Percentiles rank a stretch among this genome's conserved stretches.
These are phyloP conservation scores for Fibroporia radiculosa DNA, from an alignment of 768 basidiomycete genomes.

Conservation along the genomic window DNA sequence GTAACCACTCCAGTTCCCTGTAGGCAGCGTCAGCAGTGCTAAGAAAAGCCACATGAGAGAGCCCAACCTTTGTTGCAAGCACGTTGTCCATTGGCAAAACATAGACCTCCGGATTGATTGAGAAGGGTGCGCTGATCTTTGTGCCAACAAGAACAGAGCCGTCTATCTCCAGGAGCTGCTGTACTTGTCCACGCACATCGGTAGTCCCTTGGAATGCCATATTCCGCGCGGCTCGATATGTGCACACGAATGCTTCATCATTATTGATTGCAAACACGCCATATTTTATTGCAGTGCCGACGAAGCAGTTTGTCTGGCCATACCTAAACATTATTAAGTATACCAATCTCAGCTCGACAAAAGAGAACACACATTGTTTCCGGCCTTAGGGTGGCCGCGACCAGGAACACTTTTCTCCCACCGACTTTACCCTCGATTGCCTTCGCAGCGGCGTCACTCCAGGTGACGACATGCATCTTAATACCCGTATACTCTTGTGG, in stretches of 20 bases:
- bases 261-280: conserved; percentile 86
- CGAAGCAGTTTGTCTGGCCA: conserved; percentile 97
- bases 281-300: conserved; percentile 85
- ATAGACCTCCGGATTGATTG: conserved; percentile 78
- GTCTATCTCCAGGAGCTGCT: conserved; percentile 68
- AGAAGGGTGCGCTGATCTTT: conserved; percentile 82
- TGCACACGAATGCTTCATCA: conserved; percentile 83
- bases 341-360: not conserved
- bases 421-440: conserved; percentile 62
- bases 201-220: conserved; percentile 94
- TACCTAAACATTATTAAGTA: conserved; percentile 47
- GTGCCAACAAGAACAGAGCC: conserved; percentile 82
- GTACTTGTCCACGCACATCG: conserved; percentile 59
- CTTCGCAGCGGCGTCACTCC: conserved; percentile 63
- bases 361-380: conserved; percentile 80
- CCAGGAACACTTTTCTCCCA: conserved; percentile 78
- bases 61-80: conserved; percentile 82
- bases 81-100: conserved; percentile 99
- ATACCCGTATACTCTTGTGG: conserved; percentile 94
- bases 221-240: conserved; percentile 87
- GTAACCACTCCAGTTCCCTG: conserved; percentile 97
- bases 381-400: conserved; percentile 93
- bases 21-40: too few relatives aligned
- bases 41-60: too few relatives aligned
- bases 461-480: conserved; percentile 89